These are phyloP conservation scores for Leishmania major DNA, from an alignment of 208 protist genomes.

Conservation along the genomic window DNA sequence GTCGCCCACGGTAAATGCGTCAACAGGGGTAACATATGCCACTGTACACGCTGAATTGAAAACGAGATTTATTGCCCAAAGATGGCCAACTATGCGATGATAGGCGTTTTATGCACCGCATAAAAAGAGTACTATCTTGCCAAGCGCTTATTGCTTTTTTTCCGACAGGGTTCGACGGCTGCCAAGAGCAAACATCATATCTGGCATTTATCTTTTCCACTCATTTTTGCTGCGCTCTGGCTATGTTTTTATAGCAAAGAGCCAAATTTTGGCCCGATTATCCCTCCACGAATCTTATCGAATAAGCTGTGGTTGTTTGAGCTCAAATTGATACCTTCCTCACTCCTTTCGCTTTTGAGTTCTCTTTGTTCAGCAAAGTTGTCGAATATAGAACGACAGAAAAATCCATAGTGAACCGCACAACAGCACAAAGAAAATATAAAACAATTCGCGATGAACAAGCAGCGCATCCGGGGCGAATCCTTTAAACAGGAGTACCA, in stretches of 20 bases:
- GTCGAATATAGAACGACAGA: background rate
- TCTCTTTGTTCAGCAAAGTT: background rate
- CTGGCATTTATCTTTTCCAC: background rate
- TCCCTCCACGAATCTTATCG: background rate
- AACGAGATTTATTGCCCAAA: background rate
- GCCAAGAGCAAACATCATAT: background rate
- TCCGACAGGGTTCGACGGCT: background rate
- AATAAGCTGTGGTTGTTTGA: background rate
- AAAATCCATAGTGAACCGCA: background rate
- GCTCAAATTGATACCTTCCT: background rate
- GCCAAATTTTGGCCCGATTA: background rate
- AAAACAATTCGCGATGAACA: conserved; percentile 25
- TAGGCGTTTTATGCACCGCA: background rate
- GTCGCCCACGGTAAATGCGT: background rate
- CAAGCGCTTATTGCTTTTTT: background rate
- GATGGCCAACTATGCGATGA: background rate
- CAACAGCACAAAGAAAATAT: background rate
- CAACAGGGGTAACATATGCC: background rate
- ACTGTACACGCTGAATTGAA: background rate
- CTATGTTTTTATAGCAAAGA: background rate
- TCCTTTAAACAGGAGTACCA: conserved; percentile 95
- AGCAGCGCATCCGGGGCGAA: conserved; percentile 86
- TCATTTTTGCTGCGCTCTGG: background rate
- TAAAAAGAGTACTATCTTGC: conserved; percentile 4
- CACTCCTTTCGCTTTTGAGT: background rate